A percentile compares a stretch with the other conserved stretches of the same genome.
Conservation (phyloP, 345 rosid species). For the Firmiana major region DNA sequence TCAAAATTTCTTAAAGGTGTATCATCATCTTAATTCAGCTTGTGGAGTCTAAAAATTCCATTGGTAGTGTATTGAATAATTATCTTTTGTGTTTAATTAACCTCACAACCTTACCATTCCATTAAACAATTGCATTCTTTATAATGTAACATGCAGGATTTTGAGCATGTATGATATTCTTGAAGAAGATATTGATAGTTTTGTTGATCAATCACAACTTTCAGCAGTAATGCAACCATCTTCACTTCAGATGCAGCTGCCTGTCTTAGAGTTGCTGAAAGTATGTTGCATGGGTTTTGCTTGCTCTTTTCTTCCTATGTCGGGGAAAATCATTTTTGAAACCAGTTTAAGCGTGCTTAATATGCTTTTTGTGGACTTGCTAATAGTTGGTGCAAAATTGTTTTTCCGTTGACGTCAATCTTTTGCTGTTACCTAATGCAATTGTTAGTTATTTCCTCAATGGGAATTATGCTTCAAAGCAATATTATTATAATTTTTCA, state of each 20-base stretch:
- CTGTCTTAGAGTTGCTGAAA: constrained; percentile 80
- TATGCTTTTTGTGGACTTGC: neutral
- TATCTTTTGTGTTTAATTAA: neutral
- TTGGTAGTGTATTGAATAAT: no score
- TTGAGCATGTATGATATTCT: constrained; percentile 73
- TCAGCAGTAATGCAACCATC: constrained; percentile 44
- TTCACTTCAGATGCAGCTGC: constrained; percentile 73
- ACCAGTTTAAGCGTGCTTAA: neutral
- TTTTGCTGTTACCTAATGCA: neutral
- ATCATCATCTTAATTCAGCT: no score
- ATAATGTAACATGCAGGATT: constrained; percentile 50
- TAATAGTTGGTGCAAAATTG: neutral
- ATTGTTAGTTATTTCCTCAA: neutral
- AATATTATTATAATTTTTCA: neutral
- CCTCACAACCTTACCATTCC: neutral
- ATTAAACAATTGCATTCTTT: neutral
- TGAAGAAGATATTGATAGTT: constrained; percentile 73
- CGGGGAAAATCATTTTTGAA: neutral
- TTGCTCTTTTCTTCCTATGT: constrained; percentile 10
- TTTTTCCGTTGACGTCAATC: neutral
- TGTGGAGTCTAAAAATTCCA: no score
- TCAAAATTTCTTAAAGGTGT: no score
- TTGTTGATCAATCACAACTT: constrained; percentile 49
- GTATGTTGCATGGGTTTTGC: constrained; percentile 35
- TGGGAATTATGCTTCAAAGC: neutral